These are phyloP conservation scores for Solanum bulbocastanum DNA, from an alignment of 257 asterid species.

Conservation along the genomic window DNA sequence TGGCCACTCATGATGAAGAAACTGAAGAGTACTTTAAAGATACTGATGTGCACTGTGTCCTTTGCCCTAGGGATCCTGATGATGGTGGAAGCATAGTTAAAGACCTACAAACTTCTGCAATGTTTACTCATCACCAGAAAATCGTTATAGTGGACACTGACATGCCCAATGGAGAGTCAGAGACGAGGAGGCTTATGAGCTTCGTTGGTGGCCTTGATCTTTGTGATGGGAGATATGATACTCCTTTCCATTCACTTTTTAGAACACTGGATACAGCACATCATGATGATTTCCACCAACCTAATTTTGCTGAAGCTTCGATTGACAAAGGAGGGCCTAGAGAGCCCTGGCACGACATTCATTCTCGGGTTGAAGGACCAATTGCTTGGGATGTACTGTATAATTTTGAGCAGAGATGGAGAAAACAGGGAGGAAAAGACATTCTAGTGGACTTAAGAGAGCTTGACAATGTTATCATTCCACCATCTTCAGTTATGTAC, in stretches of 20 bases:
- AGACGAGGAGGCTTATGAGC: slow-evolving; percentile 52
- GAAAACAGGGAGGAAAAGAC: slow-evolving; percentile 73
- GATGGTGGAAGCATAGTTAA: slow-evolving; percentile 76
- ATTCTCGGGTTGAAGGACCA: slow-evolving; percentile 69
- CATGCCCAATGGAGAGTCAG: slow-evolving; percentile 38
- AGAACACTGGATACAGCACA: slow-evolving; percentile 78
- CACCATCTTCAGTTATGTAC: slow-evolving; percentile 72
- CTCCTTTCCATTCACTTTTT: slow-evolving; percentile 74
- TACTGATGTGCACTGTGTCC: slow-evolving; percentile 51
- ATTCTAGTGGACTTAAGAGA: slow-evolving; percentile 52
- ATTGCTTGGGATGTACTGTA: slow-evolving; percentile 84
- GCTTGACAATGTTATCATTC: slow-evolving; percentile 39
- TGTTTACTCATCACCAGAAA: slow-evolving; percentile 93
- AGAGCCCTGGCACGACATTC: slow-evolving; percentile 92
- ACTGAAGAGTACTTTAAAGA: slow-evolving; percentile 46
- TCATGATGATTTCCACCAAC: slow-evolving; percentile 82
- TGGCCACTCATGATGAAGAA: slow-evolving; percentile 90
- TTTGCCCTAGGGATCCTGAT: slow-evolving; percentile 79
- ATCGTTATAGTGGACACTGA: slow-evolving; percentile 57
- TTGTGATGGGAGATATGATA: slow-evolving; percentile 77
- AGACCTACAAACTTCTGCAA: slow-evolving; percentile 61
- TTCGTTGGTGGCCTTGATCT: slow-evolving; percentile 91
- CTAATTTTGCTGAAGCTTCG: slow-evolving; percentile 56
- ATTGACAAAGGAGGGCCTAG: slow-evolving; percentile 73
- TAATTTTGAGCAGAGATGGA: slow-evolving; percentile 91